These are phyloP conservation scores for Cystobasidiaceae sp. DNA, from an alignment of 1,284 basidiomycete species.

Conservation along the genomic window DNA sequence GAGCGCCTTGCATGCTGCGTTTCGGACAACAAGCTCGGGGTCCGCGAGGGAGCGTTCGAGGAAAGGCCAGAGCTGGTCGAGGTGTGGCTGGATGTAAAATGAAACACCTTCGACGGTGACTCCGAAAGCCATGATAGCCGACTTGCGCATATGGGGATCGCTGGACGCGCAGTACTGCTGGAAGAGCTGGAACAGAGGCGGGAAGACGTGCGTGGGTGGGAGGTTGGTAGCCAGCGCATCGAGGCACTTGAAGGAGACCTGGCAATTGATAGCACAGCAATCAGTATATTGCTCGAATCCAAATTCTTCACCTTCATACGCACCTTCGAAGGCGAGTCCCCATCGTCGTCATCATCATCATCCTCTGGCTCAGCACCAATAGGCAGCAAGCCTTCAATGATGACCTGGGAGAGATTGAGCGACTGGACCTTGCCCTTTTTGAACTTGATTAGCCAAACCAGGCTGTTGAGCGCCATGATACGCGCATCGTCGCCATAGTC, in stretches of 20 bases:
- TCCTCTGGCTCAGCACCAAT: slow-evolving; percentile 85
- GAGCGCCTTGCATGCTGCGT: slow-evolving; percentile 89
- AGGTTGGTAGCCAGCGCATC: slow-evolving; percentile 90
- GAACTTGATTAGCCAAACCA: slow-evolving; percentile 70
- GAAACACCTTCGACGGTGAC: slow-evolving; percentile 96
- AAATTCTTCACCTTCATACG: slow-evolving; percentile 44
- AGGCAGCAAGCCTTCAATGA: slow-evolving; percentile 87
- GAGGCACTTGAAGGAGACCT: slow-evolving; percentile 87
- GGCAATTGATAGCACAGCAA: slow-evolving; percentile 14
- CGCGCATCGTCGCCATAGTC: slow-evolving; percentile 75
- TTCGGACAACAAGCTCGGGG: slow-evolving; percentile 75
- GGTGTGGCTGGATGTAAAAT: slow-evolving; percentile 93
- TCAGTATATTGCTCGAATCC: background rate
- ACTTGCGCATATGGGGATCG: slow-evolving; percentile 73
- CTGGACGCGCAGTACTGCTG: slow-evolving; percentile 73
- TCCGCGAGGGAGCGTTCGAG: slow-evolving; percentile 87
- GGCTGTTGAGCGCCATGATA: slow-evolving; percentile 84
- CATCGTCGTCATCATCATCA: slow-evolving; percentile 71
- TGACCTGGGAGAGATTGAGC: slow-evolving; percentile 74
- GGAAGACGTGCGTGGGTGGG: slow-evolving; percentile 95
- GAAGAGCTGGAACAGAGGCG: slow-evolving; percentile 64
- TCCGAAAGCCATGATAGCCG: slow-evolving; percentile 92
- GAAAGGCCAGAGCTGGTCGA: slow-evolving; percentile 88
- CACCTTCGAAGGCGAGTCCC: slow-evolving; percentile 72
- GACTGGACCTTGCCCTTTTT: slow-evolving; percentile 95